Conservation (phyloP, 257 asterid genomes). For the Nicotiana undulata region DNA sequence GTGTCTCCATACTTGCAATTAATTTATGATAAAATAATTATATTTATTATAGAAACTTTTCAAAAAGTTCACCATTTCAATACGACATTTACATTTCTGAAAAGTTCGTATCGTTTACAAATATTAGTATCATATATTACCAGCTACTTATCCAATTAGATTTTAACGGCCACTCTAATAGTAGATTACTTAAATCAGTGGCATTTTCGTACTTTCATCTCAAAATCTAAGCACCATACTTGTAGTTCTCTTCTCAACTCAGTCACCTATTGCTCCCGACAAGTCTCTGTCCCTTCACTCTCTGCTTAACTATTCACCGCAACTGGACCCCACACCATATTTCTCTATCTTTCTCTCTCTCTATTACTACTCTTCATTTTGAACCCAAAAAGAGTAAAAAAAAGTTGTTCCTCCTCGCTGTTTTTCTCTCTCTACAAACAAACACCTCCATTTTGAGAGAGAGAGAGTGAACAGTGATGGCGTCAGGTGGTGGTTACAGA, state of each 20-base stretch:
- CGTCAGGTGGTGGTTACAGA: constrained; percentile 53
- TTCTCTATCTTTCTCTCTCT: background rate
- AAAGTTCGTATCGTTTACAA: too few relatives aligned
- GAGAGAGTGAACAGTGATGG: constrained; percentile 31
- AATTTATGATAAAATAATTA: too few relatives aligned
- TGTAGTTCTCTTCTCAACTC: background rate
- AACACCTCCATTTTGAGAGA: background rate
- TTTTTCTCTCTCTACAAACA: background rate
- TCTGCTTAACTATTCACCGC: constrained; percentile 19
- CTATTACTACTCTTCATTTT: background rate
- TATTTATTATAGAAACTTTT: too few relatives aligned
- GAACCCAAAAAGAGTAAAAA: background rate
- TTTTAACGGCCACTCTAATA: too few relatives aligned
- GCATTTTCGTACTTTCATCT: constrained; percentile 25
- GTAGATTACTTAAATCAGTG: background rate
- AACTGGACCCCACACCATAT: constrained; percentile 10
- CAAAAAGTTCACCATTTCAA: too few relatives aligned
- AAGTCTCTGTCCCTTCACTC: constrained; percentile 10
- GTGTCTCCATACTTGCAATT: too few relatives aligned
- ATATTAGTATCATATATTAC: too few relatives aligned
- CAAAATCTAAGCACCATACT: background rate
- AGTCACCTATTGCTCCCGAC: background rate
- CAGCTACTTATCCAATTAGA: too few relatives aligned
- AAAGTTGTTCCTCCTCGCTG: background rate
- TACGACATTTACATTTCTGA: too few relatives aligned